Conservation (phyloP, 2,329 filamentous ascomycete genomes). For the Neofusicoccum cordaticola region DNA sequence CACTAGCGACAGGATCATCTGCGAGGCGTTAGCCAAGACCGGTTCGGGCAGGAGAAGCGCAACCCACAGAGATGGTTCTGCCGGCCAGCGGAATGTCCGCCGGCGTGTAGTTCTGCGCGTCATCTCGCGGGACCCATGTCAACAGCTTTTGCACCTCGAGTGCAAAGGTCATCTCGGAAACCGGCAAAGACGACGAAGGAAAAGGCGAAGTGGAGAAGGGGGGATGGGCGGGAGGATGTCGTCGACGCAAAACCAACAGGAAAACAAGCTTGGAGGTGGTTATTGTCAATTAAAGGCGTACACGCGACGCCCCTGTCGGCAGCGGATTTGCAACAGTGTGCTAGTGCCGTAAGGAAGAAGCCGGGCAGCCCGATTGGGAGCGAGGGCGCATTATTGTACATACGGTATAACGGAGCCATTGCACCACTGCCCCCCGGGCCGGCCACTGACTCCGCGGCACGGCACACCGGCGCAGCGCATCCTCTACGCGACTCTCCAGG, state of each 20-base stretch:
- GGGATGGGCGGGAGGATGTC: background rate
- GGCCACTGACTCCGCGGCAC: background rate
- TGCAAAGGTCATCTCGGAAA: background rate
- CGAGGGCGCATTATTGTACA: background rate
- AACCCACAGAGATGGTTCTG: slow-evolving; percentile 23
- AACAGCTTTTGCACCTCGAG: background rate
- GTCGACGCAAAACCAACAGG: background rate
- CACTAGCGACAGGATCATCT: slow-evolving; percentile 6
- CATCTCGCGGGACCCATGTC: background rate
- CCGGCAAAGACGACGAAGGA: background rate
- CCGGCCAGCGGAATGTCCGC: slow-evolving; percentile 26
- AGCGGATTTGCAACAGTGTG: background rate
- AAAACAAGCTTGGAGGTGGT: background rate
- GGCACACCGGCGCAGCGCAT: no score
- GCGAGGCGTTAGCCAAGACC: background rate
- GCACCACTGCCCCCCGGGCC: background rate
- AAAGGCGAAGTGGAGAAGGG: background rate
- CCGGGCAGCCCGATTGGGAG: background rate
- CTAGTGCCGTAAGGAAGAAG: background rate
- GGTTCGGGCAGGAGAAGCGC: slow-evolving; percentile 19
- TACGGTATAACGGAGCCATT: background rate
- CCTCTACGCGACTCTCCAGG: no score
- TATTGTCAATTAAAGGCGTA: background rate
- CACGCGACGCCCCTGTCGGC: background rate
- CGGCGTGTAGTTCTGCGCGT: slow-evolving; percentile 1